phyloP scores from a whole-genome alignment of 108 stramenopile genomes.

The Craspedostauros australis region DNA sequence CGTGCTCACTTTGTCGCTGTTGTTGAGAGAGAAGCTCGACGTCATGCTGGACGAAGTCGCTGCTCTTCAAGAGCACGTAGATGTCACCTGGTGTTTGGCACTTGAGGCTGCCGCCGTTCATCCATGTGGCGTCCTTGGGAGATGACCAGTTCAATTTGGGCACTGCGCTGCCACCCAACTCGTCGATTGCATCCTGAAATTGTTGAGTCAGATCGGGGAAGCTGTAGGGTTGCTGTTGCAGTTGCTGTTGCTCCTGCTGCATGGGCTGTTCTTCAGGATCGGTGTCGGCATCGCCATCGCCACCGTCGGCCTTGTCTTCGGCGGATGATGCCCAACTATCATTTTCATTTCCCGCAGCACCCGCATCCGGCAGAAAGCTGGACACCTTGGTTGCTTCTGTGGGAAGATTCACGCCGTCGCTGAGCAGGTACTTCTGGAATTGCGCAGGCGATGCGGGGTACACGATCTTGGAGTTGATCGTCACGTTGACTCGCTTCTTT shows the following conservation, averaged over 20 bases:
- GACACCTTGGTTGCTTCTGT: slow-evolving; percentile 50
- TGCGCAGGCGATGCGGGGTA: too few species aligned
- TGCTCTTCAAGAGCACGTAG: slow-evolving; percentile 87
- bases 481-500: slow-evolving; percentile 44
- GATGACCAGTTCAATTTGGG: slow-evolving; percentile 91
- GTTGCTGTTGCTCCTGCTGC: slow-evolving; percentile 16
- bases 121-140: slow-evolving; percentile 91
- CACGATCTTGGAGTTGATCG: slow-evolving; percentile 55
- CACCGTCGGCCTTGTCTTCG: slow-evolving; percentile 21
- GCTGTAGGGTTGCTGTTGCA: slow-evolving; percentile 4
- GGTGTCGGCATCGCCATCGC: slow-evolving; percentile 5
- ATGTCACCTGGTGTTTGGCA: slow-evolving; percentile 86
- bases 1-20: too few species aligned
- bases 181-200: slow-evolving; percentile 38
- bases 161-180: slow-evolving; percentile 27
- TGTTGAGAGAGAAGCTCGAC: too few species aligned
- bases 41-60: slow-evolving; percentile 85
- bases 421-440: slow-evolving; percentile 68
- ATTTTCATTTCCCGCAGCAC: slow-evolving; percentile 31
- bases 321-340: slow-evolving; percentile 27
- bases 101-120: slow-evolving; percentile 84
- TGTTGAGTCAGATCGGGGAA: slow-evolving; percentile 47
- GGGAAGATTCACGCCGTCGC: slow-evolving; percentile 83
- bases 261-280: slow-evolving; percentile 31
- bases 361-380: too few species aligned